Evolutionary conservation across 495 filamentous ascomycete species (phyloP), one percentile per base, ranked within the genome.

Genomic region (Trichoderma asperelloides): DNA sequence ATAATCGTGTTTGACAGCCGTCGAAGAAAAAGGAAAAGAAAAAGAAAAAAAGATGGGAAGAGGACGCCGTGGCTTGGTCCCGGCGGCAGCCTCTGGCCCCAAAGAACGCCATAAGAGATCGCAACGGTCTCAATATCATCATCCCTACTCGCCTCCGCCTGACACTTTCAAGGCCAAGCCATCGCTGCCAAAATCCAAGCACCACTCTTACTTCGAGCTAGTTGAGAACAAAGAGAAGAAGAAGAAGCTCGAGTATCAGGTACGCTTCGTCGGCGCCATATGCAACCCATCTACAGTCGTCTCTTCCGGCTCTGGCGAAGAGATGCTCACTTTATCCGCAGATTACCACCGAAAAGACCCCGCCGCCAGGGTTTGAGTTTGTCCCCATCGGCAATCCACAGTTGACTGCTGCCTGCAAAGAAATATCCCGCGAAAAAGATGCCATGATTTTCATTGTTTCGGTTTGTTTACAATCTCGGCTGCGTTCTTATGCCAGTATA

Each of bases 321-420:
- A 18, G 15, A 65, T 51, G 28, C 66, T 65, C 49, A 45, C 69
- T 25, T 74, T 15, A 49, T 16, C 28, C 57, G 27, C 67, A 85
- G 84, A 76, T 79, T 41, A 82, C 80, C 28, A 75, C 78, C 62
- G 70, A 72, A 16, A 66, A 68, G 28, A 69, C 78, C 9, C 82
- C 91, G 30, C 92, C 92, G 2, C 83, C 81, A n/a, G 91, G 91
- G 8, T 96, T 91, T 70, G 88, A 87, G 30, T 96, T 93, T 73
- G 87, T 97, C 66, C 88, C 91, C n/a, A 84, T 87, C 65, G 93
- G 93, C 27, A 87, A 91, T 72, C 91, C 91, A 0, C 82, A 84
- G 49, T 76, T 97, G 63, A 93, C 90, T 6, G 83, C 81, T 15
- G 78, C 79, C 30, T 96, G 93, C 80, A 96, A 94, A 76, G 91